Evolutionary conservation across 1,284 basidiomycete species (phyloP), one percentile per base, ranked within the genome.

Genomic region (Trichosporon inkin): DNA sequence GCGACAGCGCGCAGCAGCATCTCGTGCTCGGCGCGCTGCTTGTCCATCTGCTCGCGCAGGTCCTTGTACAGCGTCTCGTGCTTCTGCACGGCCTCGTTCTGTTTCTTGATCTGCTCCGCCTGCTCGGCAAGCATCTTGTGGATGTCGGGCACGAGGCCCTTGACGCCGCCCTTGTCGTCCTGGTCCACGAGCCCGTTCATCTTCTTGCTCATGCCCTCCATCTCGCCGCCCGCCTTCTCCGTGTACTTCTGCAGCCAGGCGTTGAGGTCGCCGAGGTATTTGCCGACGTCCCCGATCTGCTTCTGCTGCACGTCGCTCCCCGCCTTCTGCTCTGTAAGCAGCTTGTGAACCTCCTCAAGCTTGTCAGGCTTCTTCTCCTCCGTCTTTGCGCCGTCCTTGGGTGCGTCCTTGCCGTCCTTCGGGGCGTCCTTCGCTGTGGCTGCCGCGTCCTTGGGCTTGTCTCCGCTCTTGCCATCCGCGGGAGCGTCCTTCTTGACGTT

Each of bases 191-290:
- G 79, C 22, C 82, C 81, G 41, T 87, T 83, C 1, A 91, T 79
- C 47, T 83, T 83, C 19, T 79, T 78, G 8, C 84, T 82, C 36
- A 90, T 81, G 28, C 77, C 77, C 68, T 87, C 84, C 28, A 89
- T 85, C 63, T 90, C 87, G 16, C 82, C 81, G 0, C 86, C 85
- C 8, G 86, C 86, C 56, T 86, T 85, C 49, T 84, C 84, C 39
- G 90, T 88, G 71, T 91, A 90, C 3, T 85, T 80, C 67, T 90
- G 89, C 32, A 92, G 81, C 90, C 90, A 92, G 6, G 58, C 36
- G 64, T 79, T 79, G 13, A 80, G 68, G 44, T 78, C 87, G 52
- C 67, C 67, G 7, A 79, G 67, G 59, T 79, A 76, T 56, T 71
- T 62, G 0, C 71, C 75, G 28, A 79, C 76, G 53, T 78, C 77